Conservation (phyloP, 345 rosid genomes). For the Zanthoxylum bungeanum region DNA sequence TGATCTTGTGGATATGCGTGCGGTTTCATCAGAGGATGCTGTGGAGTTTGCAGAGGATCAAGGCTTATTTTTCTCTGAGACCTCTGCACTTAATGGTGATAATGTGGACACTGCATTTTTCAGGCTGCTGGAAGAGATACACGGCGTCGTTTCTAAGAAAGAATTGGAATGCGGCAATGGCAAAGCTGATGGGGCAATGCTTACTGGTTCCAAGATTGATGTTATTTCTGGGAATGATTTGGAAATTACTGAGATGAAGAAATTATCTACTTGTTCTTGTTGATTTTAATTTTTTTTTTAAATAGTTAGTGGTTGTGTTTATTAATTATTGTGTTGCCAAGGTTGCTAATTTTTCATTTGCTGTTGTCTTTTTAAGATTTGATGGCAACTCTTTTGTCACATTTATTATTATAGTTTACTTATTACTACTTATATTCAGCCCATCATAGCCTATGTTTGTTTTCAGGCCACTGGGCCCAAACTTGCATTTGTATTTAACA, state of each 20-base stretch:
- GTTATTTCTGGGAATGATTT: constrained; percentile 54
- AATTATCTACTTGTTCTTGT: constrained; percentile 54
- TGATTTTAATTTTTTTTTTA: constrained; percentile 39
- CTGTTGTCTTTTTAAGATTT: too few species aligned
- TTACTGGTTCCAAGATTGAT: constrained; percentile 64
- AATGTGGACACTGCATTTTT: constrained; percentile 73
- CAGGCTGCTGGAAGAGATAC: constrained; percentile 58
- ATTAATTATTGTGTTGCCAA: not conserved
- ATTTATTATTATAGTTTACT: too few species aligned
- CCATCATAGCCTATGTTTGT: too few species aligned
- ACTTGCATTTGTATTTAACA: too few species aligned
- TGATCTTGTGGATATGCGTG: constrained; percentile 63
- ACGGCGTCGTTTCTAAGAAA: constrained; percentile 48
- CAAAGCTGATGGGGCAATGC: constrained; percentile 26
- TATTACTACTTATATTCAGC: too few species aligned
- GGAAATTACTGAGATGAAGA: constrained; percentile 55
- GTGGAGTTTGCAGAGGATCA: constrained; percentile 80
- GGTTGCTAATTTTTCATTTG: too few species aligned
- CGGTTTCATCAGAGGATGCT: constrained; percentile 68
- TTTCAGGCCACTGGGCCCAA: too few species aligned
- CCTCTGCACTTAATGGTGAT: constrained; percentile 75
- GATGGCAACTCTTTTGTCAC: too few species aligned
- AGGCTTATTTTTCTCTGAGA: constrained; percentile 71
- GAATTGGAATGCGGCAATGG: constrained; percentile 29
- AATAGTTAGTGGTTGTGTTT: not conserved